Evolutionary conservation across 768 basidiomycete genomes (phyloP).

Genomic region (Hygrophoropsis aurantiaca): DNA sequence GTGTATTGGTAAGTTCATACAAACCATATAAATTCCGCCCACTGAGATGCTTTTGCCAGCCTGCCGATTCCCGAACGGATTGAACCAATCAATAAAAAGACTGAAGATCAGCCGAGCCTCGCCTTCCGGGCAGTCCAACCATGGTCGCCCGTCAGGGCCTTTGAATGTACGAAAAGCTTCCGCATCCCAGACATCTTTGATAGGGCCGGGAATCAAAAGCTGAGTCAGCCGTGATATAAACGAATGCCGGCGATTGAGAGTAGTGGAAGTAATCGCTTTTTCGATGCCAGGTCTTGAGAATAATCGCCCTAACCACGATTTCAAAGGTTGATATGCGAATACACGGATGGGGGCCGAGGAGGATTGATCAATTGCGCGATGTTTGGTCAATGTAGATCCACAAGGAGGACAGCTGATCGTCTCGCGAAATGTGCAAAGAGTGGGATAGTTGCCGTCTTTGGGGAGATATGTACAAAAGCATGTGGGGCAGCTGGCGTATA

Average conservation of each 20-base stretch:
- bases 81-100: slow-evolving; percentile 37
- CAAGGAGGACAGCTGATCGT: slow-evolving; percentile 13
- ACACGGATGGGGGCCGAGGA: slow-evolving; percentile 5
- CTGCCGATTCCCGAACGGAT: slow-evolving; percentile 33
- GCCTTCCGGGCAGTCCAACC: slow-evolving; percentile 8
- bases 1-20: slow-evolving; percentile 35
- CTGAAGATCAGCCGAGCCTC: slow-evolving; percentile 25
- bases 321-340: slow-evolving; percentile 25
- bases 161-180: slow-evolving; percentile 20
- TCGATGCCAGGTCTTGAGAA: slow-evolving; percentile 25
- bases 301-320: slow-evolving; percentile 26
- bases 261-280: neutral
- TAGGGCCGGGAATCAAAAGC: neutral
- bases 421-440: slow-evolving; percentile 14
- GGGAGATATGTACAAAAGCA: slow-evolving; percentile 25
- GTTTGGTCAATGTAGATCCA: neutral
- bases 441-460: slow-evolving; percentile 10
- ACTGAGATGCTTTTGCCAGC: slow-evolving; percentile 24
- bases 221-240: no score
- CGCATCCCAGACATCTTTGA: slow-evolving; percentile 27
- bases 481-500: slow-evolving; percentile 25
- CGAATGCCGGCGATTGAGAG: neutral
- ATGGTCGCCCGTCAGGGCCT: slow-evolving; percentile 25
- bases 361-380: neutral
- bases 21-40: slow-evolving; percentile 32